phyloP scores from a whole-genome alignment of 441 rosid species.

The Erodium chrysanthum region DNA sequence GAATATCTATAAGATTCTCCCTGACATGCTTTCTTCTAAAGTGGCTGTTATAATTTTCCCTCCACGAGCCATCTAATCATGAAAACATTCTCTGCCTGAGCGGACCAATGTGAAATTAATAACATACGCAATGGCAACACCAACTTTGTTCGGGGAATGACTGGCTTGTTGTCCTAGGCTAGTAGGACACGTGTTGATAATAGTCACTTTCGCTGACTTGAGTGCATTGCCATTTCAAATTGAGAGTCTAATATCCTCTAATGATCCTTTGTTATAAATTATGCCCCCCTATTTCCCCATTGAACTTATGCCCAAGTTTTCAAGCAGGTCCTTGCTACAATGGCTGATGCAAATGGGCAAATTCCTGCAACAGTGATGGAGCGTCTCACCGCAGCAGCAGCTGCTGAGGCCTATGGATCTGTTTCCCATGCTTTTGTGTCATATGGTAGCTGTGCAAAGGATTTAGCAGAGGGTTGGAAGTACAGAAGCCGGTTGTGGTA shows the following conservation, averaged over 20 bases:
- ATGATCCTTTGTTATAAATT: constrained; percentile 11
- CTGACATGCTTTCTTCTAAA: too few relatives aligned
- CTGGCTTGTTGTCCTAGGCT: too few relatives aligned
- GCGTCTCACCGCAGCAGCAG: constrained; percentile 93
- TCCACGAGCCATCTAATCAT: too few relatives aligned
- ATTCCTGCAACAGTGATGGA: constrained; percentile 87
- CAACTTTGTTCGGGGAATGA: too few relatives aligned
- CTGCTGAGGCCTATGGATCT: constrained; percentile 95
- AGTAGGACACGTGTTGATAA: too few relatives aligned
- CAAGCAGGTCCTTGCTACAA: constrained; percentile 83
- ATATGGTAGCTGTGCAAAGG: constrained; percentile 89
- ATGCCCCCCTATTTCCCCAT: constrained; percentile 17
- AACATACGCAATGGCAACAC: too few relatives aligned
- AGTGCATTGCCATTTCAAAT: constrained; percentile 4
- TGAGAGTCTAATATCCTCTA: neutral
- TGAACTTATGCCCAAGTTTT: constrained; percentile 21
- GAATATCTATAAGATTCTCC: too few relatives aligned
- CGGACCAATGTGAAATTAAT: too few relatives aligned
- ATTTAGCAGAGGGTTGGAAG: constrained; percentile 97
- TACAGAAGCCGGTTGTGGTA: constrained; percentile 94
- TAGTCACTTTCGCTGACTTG: neutral
- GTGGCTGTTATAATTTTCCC: too few relatives aligned
- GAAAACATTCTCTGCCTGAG: too few relatives aligned
- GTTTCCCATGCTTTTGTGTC: constrained; percentile 98
- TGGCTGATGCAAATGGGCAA: constrained; percentile 98